Evolutionary conservation across 805 yeast species (phyloP), one percentile per base, ranked within the genome.

Genomic region (Saccharomycopsis guyanensis): DNA sequence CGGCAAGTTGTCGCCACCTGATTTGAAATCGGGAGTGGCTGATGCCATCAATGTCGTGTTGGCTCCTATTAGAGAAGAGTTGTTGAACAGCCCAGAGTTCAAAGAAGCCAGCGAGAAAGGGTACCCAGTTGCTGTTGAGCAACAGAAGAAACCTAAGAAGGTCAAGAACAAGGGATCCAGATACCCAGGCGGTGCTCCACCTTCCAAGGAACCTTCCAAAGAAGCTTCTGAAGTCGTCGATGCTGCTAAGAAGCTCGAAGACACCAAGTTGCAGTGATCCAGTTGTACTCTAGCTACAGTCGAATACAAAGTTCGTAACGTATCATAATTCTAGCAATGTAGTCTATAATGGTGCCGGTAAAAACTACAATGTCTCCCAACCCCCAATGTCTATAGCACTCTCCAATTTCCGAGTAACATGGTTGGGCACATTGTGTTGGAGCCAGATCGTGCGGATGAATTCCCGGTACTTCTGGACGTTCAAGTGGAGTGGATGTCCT

Each of bases 1-100:
- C 25, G 85, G 83, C 62, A 77, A 77, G 61, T 74, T 93, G 57
- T 75, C 93, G 32, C 97, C 99, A 25, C 93, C 87, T 25, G 99
- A 93, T 65, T 80, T 93, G 65, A 93, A 93, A 66, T 66, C 81
- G 3, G 99, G 98, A 65, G 91, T 91, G 44, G 71, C 95, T 41
- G 95, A 82, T 57, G 83, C 83, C 29, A 83, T 93, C 58, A 84
- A 87, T 63, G 78, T 64, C 39, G 70, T 93, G 47, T 75, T 93
- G 57, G 89, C 76, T 3, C 97, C 98, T 47, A 78, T 93, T 48
- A 82, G 88, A 62, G 80, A 75, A 50, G 86, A 78, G 50, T 85
- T 68, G 57, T 72, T 68, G 27, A 63, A 66, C 25, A 76, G 71
- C 60, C 69, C 74, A 38, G 95, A 84, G 55, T 89, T 84, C 69